Percentiles rank a stretch among this genome's conserved stretches.
Evolutionary conservation across 352 stramenopile genomes (phyloP).

Genomic region (Globisporangium carolinianum): DNA sequence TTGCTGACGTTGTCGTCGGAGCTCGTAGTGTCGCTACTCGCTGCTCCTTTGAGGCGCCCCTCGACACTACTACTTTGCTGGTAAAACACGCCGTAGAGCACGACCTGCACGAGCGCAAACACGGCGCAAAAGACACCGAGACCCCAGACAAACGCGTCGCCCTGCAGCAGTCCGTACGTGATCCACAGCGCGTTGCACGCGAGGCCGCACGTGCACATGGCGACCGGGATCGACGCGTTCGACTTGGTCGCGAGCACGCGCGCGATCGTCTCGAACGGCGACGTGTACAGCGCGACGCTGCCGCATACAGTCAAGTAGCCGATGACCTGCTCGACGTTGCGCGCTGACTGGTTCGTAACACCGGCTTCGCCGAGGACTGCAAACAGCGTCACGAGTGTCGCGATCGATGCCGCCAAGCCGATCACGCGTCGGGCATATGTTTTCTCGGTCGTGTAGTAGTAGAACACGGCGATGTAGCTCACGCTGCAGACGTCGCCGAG

Average conservation of each 20-base stretch:
- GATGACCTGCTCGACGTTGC: conserved; percentile 13
- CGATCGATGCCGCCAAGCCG: neutral
- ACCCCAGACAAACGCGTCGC: conserved; percentile 13
- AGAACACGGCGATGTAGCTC: conserved; percentile 21
- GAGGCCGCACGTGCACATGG: conserved; percentile 28
- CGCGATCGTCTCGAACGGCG: conserved; percentile 28
- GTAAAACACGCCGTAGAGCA: conserved; percentile 6
- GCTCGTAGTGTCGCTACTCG: no score
- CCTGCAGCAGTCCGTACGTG: conserved; percentile 2
- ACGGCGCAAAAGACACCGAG: conserved; percentile 17
- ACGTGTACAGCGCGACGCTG: conserved; percentile 18
- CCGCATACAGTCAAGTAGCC: conserved; percentile 7
- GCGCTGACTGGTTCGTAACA: conserved; percentile 18
- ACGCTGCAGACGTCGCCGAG: conserved; percentile 18
- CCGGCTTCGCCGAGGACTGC: conserved; percentile 17
- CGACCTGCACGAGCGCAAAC: conserved; percentile 1
- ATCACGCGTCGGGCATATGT: conserved; percentile 3
- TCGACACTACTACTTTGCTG: neutral
- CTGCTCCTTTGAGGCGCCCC: no score
- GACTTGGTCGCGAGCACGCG: conserved; percentile 33
- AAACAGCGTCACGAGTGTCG: conserved; percentile 16
- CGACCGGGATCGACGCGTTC: conserved; percentile 40
- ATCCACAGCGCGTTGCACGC: conserved; percentile 34
- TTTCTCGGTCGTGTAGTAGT: conserved; percentile 7
- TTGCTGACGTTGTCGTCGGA: no score